Evolutionary conservation across 148 eudicot genomes (phyloP), one percentile per base, ranked within the genome.

Genomic region (Amaranthus hypochondriacus): DNA sequence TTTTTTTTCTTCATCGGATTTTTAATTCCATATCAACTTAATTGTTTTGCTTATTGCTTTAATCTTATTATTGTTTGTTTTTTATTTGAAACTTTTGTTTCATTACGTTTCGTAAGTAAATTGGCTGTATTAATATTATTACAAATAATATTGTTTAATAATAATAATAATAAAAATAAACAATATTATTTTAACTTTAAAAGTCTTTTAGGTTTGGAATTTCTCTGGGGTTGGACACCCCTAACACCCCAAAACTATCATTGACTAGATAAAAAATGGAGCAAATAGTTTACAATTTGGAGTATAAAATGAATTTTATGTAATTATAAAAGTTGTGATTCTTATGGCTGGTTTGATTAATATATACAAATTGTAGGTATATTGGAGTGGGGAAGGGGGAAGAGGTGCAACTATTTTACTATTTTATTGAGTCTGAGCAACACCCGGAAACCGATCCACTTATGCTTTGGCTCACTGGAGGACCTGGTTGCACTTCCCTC

Each of bases 401-500:
- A 56, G 70, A 67, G 70, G 70, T 67, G 56, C 70, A 67, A 44
- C 70, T 67, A 4, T 67, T 67, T 50, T 67, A 67, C 56, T 67
- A 67, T 14, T 51, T 67, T 10, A 50, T 67, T 4, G 70, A 67
- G 56, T 67, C 70, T 3, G 56, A 67, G 3, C 70, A 6, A 67
- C 44, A 50, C 70, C 70, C 70, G 44, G 56, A 50, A 67, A 49
- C 70, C n/a, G 70, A 67, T 21, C 70, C 70, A 9, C 14, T 67
- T 49, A 67, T 67, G 70, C 55, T 67, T 49, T 67, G 70, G 70
- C 70, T 67, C 55, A 67, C 70, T 50, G 70, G 70, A 67, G 70
- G 70, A 18, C 70, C 70, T 50, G 70, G 70, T 67, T 67, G 70
- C 70, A 67, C 70, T 9, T 67, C 70, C 44, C 7, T 67, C 7